Conservation (phyloP, 192 early-diverging fungal genomes). For the Entomortierella beljakovae region DNA sequence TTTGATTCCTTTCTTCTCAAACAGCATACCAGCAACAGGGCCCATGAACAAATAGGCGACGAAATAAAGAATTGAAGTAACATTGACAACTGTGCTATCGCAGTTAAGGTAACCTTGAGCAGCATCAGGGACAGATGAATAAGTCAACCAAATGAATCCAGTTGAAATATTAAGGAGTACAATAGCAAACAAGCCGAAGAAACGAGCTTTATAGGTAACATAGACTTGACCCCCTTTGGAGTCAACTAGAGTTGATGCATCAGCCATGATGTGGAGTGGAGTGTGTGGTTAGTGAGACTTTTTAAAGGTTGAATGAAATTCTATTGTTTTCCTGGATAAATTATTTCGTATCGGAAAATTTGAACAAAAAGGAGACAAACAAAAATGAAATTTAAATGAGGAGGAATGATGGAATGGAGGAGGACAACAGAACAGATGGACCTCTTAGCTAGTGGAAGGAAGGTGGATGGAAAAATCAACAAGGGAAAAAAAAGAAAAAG, state of each 20-base stretch:
- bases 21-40: conserved; percentile 57
- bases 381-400: background rate
- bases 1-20: conserved; percentile 57
- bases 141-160: conserved; percentile 60
- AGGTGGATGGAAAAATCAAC: conserved; percentile 24
- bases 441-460: conserved; percentile 15
- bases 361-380: background rate
- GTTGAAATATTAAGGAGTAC: conserved; percentile 62
- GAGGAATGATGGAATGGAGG: background rate
- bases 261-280: conserved; percentile 4
- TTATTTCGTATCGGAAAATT: background rate
- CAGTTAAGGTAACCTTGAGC: conserved; percentile 53
- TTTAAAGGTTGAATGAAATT: conserved; percentile 15
- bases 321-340: background rate
- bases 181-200: conserved; percentile 58
- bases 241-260: conserved; percentile 10
- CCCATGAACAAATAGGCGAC: conserved; percentile 58
- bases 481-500: conserved; percentile 4
- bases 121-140: conserved; percentile 55
- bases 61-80: conserved; percentile 59
- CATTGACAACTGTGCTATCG: conserved; percentile 49
- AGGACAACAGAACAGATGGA: background rate
- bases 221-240: conserved; percentile 11
- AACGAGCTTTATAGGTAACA: conserved; percentile 58
- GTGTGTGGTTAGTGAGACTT: background rate